phyloP scores from a whole-genome alignment of 192 early-diverging fungal species.

The Coemansia sp. region DNA sequence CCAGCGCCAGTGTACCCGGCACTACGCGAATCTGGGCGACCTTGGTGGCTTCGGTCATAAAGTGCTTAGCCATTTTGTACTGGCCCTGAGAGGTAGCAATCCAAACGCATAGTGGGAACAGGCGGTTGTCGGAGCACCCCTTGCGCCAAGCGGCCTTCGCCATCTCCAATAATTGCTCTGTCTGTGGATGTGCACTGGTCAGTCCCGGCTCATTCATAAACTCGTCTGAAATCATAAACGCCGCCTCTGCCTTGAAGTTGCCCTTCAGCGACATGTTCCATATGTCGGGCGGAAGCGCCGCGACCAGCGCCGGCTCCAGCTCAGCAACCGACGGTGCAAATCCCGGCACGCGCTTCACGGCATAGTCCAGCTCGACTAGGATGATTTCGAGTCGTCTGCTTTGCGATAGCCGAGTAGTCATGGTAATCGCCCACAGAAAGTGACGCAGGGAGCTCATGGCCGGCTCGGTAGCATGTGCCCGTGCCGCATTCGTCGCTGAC shows the following conservation, averaged over 20 bases:
- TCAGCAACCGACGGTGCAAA: conserved; percentile 16
- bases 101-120: conserved; percentile 25
- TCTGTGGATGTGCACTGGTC: not conserved
- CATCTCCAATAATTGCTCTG: not conserved
- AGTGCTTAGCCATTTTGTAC: not conserved
- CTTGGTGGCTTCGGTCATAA: not conserved
- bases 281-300: conserved; percentile 13
- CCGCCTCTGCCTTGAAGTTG: conserved; percentile 27
- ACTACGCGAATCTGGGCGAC: conserved; percentile 10
- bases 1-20: conserved; percentile 28
- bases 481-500: not conserved
- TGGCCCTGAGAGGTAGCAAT: conserved; percentile 21
- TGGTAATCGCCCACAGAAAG: conserved; percentile 30
- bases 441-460: conserved; percentile 15
- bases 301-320: conserved; percentile 31
- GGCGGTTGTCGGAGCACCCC: conserved; percentile 17
- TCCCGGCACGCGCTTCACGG: conserved; percentile 8
- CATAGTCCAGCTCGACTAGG: conserved; percentile 11
- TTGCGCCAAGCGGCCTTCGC: not conserved
- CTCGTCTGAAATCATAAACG: conserved; percentile 34
- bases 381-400: not conserved
- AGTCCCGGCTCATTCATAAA: conserved; percentile 5
- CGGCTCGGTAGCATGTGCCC: not conserved
- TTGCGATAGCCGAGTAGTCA: not conserved
- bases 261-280: conserved; percentile 17